Percentiles rank a stretch among this genome's conserved stretches.
Evolutionary conservation across 345 rosid species (phyloP).

Genomic region (Linum lewisii): DNA sequence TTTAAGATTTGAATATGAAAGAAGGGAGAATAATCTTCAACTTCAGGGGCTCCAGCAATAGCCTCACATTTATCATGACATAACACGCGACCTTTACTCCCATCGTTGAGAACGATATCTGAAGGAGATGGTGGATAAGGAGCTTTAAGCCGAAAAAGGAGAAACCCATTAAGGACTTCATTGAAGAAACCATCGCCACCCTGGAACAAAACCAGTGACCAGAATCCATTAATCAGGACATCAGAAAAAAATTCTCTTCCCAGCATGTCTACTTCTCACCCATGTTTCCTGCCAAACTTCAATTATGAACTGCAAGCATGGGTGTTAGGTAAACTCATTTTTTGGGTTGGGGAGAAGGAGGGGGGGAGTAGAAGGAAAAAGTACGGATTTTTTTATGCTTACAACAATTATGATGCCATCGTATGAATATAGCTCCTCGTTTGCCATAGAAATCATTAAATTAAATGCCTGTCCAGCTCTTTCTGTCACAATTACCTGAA

Average conservation of each 20-base stretch:
- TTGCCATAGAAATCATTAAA: constrained; percentile 47
- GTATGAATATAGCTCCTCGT: constrained; percentile 53
- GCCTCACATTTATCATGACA: constrained; percentile 26
- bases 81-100: constrained; percentile 25
- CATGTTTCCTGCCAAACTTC: too few species aligned
- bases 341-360: too few species aligned
- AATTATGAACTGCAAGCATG: background rate
- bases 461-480: constrained; percentile 87
- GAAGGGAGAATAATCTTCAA: constrained; percentile 46
- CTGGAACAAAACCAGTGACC: constrained; percentile 29
- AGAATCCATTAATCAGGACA: constrained; percentile 8
- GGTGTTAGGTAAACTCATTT: background rate
- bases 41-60: constrained; percentile 26
- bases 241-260: background rate
- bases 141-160: constrained; percentile 64
- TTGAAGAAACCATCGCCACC: constrained; percentile 99
- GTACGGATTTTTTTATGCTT: constrained; percentile 22
- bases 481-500: constrained; percentile 70
- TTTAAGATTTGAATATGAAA: constrained; percentile 24
- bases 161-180: constrained; percentile 81
- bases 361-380: too few species aligned
- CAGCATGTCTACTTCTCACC: too few species aligned
- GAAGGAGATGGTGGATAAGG: constrained; percentile 74
- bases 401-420: constrained; percentile 85
- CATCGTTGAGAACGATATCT: constrained; percentile 33